Base-by-base conservation (phyloP, 331 rosid genomes). In the Spiraea crenata region DNA sequence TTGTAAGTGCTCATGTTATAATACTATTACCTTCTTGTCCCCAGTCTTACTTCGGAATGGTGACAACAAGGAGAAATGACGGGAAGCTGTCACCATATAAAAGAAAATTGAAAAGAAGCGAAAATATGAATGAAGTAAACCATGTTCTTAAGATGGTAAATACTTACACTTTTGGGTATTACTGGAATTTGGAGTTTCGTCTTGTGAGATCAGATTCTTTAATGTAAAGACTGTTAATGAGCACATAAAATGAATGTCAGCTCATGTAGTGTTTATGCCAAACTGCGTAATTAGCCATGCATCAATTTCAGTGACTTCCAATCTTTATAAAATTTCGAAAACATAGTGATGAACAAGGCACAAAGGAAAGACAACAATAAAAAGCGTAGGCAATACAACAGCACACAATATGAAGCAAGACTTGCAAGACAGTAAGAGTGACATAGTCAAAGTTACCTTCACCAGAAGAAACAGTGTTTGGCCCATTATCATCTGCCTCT, bases 121-220 rank as follows among this genome's bases (percentile, higher is more conserved):
- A 65, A 59, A 59, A 38, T 72, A 59, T 16, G 37, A 61, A 60
- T 58, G 64, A 68, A 16, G 59, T n/a, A 7, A 67, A 17, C 56
- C 65, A 63, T 48, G 48, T 41, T 65, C 63, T 44, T 14, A 34
- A 47, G 64, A 72, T 34, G 37, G 50, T 12, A 44, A 74, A 77
- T 41, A 71, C 99, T 86, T 86, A 91, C 99, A 69, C 85, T 95
- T 95, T 9, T 81, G 93, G 51, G 90, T 74, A 67, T 87, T 12
- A 66, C 78, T 75, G 58, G 92, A 80, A 16, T 88, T 65, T 8
- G 98, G 82, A 56, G 89, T 86, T 89, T 95, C 98, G 63, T 86
- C 93, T 82, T 81, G 93, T 69, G 96, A 86, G 67, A 88, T 91
- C 77, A 95, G 83, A 77, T 95, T 95, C 88, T 95, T 95, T 85